Conservation (phyloP, 345 rosid species). For the Eucalyptus caleyi region DNA sequence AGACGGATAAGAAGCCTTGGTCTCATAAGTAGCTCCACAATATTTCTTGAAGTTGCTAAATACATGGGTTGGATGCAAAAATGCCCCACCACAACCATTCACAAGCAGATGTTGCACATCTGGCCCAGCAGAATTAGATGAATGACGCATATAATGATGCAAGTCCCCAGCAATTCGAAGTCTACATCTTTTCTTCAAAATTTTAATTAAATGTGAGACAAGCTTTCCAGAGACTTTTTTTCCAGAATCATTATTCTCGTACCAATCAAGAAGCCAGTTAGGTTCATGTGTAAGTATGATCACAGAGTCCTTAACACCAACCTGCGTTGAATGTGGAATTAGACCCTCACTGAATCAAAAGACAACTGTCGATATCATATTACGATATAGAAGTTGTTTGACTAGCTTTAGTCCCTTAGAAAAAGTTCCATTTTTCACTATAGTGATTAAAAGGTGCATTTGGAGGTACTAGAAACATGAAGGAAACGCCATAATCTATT, state of each 20-base stretch:
- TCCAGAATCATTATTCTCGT: constrained; percentile 16
- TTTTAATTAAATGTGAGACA: constrained; percentile 66
- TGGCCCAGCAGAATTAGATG: constrained; percentile 58
- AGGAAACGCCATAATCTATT: no score
- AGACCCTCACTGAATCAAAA: no score
- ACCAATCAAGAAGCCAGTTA: constrained; percentile 96
- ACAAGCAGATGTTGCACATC: constrained; percentile 87
- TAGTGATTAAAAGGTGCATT: no score
- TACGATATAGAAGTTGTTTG: no score
- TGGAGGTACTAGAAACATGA: no score
- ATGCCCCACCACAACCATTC: constrained; percentile 96
- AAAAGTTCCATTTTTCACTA: no score
- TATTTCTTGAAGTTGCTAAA: constrained; percentile 55
- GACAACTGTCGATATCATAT: no score
- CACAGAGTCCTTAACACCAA: constrained; percentile 61
- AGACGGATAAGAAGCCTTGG: constrained; percentile 71
- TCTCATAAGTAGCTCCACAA: constrained; percentile 57
- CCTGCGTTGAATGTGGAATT: constrained; percentile 18
- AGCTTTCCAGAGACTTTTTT: constrained; percentile 59
- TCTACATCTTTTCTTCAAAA: constrained; percentile 80
- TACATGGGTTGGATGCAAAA: constrained; percentile 96
- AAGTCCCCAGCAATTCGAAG: constrained; percentile 91
- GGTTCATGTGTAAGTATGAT: constrained; percentile 92
- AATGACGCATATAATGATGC: constrained; percentile 97
- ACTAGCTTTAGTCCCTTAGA: no score